phyloP scores from a whole-genome alignment of 345 rosid genomes.

The Acer saccharum region DNA sequence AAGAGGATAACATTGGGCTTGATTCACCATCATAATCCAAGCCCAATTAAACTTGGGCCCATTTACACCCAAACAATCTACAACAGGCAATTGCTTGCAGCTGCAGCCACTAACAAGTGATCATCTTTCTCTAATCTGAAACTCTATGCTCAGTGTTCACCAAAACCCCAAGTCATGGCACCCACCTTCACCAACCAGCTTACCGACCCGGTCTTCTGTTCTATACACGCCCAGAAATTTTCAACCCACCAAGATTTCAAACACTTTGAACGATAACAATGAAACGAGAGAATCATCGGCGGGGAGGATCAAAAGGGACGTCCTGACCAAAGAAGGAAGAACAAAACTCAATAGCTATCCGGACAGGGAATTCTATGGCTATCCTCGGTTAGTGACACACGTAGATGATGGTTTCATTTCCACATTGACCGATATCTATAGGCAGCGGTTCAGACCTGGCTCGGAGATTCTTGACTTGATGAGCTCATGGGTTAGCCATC shows the following conservation, averaged over 20 bases:
- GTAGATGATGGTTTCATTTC: constrained; percentile 78
- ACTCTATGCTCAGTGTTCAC: constrained; percentile 32
- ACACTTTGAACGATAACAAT: constrained; percentile 31
- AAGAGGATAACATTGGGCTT: neutral
- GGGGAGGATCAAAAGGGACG: constrained; percentile 69
- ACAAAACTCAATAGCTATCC: constrained; percentile 57
- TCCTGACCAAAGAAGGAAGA: constrained; percentile 64
- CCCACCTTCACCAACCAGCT: constrained; percentile 10
- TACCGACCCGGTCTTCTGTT: constrained; percentile 17
- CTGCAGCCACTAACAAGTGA: neutral
- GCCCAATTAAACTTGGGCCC: neutral
- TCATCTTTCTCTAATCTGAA: neutral
- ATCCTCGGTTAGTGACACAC: constrained; percentile 84
- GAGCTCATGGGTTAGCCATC: constrained; percentile 96
- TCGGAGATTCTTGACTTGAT: constrained; percentile 77
- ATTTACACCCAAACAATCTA: neutral
- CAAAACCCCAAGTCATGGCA: constrained; percentile 34
- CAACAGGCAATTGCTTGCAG: neutral
- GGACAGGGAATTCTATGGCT: constrained; percentile 72
- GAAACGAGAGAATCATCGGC: constrained; percentile 45
- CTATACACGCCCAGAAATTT: constrained; percentile 21
- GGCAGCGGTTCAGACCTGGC: constrained; percentile 58
- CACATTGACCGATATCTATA: constrained; percentile 62
- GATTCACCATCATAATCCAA: neutral
- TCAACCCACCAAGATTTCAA: constrained; percentile 33